These are phyloP conservation scores for Pogostemon cablin DNA, from an alignment of 257 asterid species.

Conservation along the genomic window DNA sequence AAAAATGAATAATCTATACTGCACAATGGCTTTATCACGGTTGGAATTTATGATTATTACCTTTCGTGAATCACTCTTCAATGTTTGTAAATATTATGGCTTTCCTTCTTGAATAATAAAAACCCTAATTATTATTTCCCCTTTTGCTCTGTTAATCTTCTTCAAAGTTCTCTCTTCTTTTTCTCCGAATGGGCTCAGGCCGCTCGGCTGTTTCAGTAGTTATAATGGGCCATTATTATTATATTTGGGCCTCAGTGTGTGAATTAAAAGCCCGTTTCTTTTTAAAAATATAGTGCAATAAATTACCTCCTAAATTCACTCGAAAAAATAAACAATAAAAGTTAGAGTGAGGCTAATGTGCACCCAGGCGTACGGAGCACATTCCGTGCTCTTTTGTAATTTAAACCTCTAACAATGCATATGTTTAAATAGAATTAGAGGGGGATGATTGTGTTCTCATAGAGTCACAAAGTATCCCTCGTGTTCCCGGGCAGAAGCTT, in stretches of 20 bases:
- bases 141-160: background rate
- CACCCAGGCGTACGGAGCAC: too few species aligned
- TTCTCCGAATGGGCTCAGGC: background rate
- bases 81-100: background rate
- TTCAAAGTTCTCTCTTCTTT: background rate
- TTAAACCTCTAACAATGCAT: too few species aligned
- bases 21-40: background rate
- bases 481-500: too few species aligned
- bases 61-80: background rate
- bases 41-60: conserved; percentile 10
- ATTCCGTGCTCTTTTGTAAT: too few species aligned
- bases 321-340: too few species aligned
- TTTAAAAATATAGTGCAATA: background rate
- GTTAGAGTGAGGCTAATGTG: too few species aligned
- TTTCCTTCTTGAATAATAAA: background rate
- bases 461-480: too few species aligned
- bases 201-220: background rate
- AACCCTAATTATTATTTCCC: conserved; percentile 25
- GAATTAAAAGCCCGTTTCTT: background rate
- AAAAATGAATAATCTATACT: background rate
- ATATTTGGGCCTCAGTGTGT: background rate
- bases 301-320: too few species aligned
- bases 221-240: background rate
- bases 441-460: too few species aligned
- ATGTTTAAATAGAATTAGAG: too few species aligned